A percentile compares a stretch with the other conserved stretches of the same genome.
These are phyloP conservation scores for Solanum hybrid DNA, from an alignment of 305 asterid species.

Conservation along the genomic window DNA sequence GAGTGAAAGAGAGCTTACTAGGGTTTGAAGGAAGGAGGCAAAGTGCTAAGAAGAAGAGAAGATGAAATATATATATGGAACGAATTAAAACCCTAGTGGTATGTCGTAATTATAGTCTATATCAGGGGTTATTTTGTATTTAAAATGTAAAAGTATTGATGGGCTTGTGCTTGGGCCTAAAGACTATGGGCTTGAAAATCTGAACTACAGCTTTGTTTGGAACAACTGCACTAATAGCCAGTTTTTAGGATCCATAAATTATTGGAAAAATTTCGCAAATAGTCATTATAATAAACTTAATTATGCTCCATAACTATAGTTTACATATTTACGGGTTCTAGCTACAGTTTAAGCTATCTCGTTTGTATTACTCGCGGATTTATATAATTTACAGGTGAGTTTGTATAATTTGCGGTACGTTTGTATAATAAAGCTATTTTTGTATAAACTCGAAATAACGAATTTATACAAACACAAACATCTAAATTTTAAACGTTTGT, in stretches of 20 bases:
- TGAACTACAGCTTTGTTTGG: not conserved
- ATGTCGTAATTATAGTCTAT: not conserved
- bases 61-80: not conserved
- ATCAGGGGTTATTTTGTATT: not conserved
- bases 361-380: too few relatives aligned
- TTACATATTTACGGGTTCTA: too few relatives aligned
- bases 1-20: conserved; percentile 7
- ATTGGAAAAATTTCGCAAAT: too few relatives aligned
- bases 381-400: not conserved
- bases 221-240: not conserved
- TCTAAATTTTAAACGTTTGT: not conserved
- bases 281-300: not conserved
- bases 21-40: not conserved
- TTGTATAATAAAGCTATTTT: too few relatives aligned
- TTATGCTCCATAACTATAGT: too few relatives aligned
- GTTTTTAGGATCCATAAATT: not conserved
- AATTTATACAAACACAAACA: not conserved
- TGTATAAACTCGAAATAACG: too few relatives aligned
- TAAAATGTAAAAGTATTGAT: not conserved
- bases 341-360: too few relatives aligned
- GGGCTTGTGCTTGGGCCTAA: not conserved
- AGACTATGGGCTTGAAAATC: not conserved
- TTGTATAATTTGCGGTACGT: not conserved
- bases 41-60: not conserved
- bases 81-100: conserved; percentile 19